Evolutionary conservation across 352 stramenopile genomes (phyloP).

Genomic region (Salisapilia sapeloensis): DNA sequence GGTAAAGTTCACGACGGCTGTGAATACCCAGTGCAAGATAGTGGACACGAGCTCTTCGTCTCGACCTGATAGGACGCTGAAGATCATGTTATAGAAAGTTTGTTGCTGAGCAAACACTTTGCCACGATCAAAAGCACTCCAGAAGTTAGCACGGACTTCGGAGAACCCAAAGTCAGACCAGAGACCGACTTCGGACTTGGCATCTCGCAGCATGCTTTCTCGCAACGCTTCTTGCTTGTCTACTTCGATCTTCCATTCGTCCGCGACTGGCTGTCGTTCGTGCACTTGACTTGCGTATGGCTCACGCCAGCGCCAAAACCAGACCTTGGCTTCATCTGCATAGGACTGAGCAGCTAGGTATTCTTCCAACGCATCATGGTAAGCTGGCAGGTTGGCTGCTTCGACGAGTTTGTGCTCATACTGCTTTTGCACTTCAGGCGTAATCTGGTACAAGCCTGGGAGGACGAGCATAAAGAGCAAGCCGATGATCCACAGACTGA

Average conservation of each 20-base stretch:
- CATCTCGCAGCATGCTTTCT: conserved; percentile 65
- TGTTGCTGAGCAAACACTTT: conserved; percentile 78
- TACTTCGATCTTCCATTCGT: conserved; percentile 43
- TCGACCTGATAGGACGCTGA: conserved; percentile 40
- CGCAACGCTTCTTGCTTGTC: conserved; percentile 27
- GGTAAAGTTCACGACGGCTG: conserved; percentile 78
- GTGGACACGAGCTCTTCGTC: conserved; percentile 66
- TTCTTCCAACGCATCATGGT: conserved; percentile 43
- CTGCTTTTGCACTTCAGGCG: conserved; percentile 53
- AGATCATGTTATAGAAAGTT: conserved; percentile 78
- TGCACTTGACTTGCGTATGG: conserved; percentile 41
- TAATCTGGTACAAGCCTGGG: conserved; percentile 33
- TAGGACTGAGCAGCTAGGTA: conserved; percentile 31
- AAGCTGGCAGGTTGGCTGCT: conserved; percentile 61
- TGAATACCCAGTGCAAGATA: conserved; percentile 72
- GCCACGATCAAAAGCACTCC: conserved; percentile 64
- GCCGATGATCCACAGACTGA: conserved; percentile 51
- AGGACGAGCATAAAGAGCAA: conserved; percentile 74
- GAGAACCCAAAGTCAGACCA: conserved; percentile 74
- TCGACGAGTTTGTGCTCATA: conserved; percentile 66
- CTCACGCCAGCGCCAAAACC: conserved; percentile 76
- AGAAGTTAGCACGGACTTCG: conserved; percentile 62
- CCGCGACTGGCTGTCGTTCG: conserved; percentile 27
- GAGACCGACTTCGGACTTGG: conserved; percentile 54
- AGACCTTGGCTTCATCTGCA: conserved; percentile 61